Conservation (phyloP, 768 basidiomycete species). For the Suillus weaverae region DNA sequence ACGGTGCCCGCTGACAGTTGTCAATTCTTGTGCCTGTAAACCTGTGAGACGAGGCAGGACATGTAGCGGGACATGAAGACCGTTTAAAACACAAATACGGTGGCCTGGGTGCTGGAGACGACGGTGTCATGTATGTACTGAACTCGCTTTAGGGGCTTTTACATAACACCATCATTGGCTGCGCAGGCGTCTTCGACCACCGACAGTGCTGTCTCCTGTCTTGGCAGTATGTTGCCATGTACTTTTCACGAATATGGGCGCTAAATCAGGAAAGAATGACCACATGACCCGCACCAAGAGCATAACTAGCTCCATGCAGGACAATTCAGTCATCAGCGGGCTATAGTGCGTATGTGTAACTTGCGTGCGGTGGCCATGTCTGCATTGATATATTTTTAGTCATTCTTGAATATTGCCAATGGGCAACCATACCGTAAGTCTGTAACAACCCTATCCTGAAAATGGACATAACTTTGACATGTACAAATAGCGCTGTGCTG, state of each 20-base stretch:
- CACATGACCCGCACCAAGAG: not conserved
- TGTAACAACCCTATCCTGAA: not conserved
- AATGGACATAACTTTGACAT: not conserved
- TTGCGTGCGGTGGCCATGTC: not conserved
- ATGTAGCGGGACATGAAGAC: not conserved
- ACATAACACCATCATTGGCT: not conserved
- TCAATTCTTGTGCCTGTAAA: not conserved
- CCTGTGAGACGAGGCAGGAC: not conserved
- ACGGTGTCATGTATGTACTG: not conserved
- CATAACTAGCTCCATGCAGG: not conserved
- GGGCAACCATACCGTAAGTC: not conserved
- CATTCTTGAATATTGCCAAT: too few species aligned
- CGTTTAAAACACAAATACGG: not conserved
- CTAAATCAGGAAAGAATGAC: not conserved
- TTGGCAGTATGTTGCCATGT: constrained; percentile 63
- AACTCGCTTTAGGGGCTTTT: not conserved
- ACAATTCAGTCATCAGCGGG: not conserved
- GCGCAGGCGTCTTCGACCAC: constrained; percentile 73
- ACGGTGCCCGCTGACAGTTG: not conserved
- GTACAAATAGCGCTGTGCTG: not conserved
- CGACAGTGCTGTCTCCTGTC: constrained; percentile 71
- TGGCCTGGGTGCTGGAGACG: not conserved
- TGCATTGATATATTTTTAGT: not conserved
- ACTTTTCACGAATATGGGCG: not conserved
- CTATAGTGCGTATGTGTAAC: not conserved